Conservation (phyloP, 768 basidiomycete genomes). For the Lactifluus subvellereus region DNA sequence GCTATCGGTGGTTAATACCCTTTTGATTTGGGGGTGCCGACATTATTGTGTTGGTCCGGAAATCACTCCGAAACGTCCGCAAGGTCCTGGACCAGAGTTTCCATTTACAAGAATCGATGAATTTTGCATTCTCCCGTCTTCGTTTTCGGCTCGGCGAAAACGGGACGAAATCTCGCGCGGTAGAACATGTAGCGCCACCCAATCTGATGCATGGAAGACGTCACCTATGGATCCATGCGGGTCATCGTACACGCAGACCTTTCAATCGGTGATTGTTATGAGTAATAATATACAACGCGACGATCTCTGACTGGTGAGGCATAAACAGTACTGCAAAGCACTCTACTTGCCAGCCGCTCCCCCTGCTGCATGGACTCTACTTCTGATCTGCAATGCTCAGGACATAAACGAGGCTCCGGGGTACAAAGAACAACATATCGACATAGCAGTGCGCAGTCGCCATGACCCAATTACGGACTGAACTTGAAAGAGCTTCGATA, state of each 20-base stretch:
- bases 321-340: not conserved
- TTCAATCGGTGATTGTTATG: not conserved
- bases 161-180: not conserved
- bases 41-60: not conserved
- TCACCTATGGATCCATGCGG: not conserved
- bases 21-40: not conserved
- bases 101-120: not conserved
- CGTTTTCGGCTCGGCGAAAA: not conserved
- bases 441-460: not conserved
- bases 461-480: not conserved
- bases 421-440: not conserved
- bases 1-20: constrained; percentile 8
- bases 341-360: not conserved
- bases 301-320: not conserved
- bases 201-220: constrained; percentile 12
- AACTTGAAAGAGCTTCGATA: not conserved
- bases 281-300: not conserved
- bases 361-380: not conserved
- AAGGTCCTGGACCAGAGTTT: not conserved
- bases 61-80: not conserved
- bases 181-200: not conserved
- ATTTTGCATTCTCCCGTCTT: not conserved
- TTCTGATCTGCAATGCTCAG: not conserved
- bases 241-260: not conserved
- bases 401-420: not conserved